Base-by-base conservation (phyloP, 192 early-diverging fungal genomes). In the Pilobolus umbonatus region DNA sequence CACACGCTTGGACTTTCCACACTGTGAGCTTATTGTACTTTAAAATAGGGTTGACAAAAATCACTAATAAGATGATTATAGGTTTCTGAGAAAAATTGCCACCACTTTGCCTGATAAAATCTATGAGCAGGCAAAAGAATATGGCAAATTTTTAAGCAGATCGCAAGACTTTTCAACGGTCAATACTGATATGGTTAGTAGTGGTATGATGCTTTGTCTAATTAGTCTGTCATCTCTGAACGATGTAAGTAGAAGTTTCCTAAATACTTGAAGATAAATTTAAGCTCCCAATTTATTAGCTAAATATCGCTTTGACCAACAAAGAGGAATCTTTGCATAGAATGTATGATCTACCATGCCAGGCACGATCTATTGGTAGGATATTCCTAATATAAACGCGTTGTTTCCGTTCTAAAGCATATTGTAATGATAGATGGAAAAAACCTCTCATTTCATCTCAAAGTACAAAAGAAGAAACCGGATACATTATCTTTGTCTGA, bases 201-300 rank as follows among this genome's bases (percentile, higher is more conserved):
- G 47, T 25, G 47, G 47, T 15, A 49, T 49, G 47, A 17, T 49
- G 26, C 14, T 28, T 49, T 49, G 47, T 49, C 5, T 49, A 15
- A 22, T 22, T 15, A 28, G 29, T 22, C 25, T 49, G 4, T 9
- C 29, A 14, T 49, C 47, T 15, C 15, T 7, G 4, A n/a, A 49
- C 4, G 29, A 49, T 22, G 47, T 49, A 49, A 2, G 15, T n/a
- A 38, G 15, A 1, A 38, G 1, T 15, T 1, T 12, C 36, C 1
- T 12, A 8, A 49, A 49, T 15, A 14, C 14, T 28, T 12, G 3
- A 29, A 28, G n/a, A 1, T 5, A 49, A 14, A 2, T 0, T 28
- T 11, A 11, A 6, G 29, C 24, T 49, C 3, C 25, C 2, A 28
- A 25, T 6, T 49, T 28, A 49, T 36, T 36, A 36, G 35, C 11